phyloP scores from a whole-genome alignment of 192 early-diverging fungal genomes.

The Coemansia sp. region DNA sequence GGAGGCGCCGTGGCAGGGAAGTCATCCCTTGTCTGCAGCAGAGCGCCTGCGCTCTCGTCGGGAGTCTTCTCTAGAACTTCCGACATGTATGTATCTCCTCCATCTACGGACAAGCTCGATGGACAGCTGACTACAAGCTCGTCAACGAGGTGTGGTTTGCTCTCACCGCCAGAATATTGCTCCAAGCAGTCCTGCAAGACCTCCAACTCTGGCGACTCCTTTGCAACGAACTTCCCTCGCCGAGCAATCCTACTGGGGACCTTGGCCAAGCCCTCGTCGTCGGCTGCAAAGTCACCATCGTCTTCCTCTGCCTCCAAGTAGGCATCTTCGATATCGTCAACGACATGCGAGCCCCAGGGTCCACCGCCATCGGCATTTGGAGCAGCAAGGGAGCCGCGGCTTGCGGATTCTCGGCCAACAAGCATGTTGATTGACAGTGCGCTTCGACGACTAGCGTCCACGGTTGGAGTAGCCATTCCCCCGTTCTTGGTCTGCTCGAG shows the following conservation, averaged over 20 bases:
- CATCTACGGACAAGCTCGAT: neutral
- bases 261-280: slow-evolving; percentile 4
- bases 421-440: slow-evolving; percentile 46
- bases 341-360: slow-evolving; percentile 53
- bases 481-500: slow-evolving; percentile 16
- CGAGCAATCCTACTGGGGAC: slow-evolving; percentile 3
- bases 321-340: slow-evolving; percentile 78
- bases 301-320: slow-evolving; percentile 73
- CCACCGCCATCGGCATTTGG: slow-evolving; percentile 2
- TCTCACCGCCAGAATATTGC: slow-evolving; percentile 18
- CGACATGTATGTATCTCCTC: neutral
- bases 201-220: slow-evolving; percentile 32
- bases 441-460: slow-evolving; percentile 34
- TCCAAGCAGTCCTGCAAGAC: slow-evolving; percentile 33
- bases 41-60: slow-evolving; percentile 2
- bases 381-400: neutral
- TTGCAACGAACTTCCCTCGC: neutral
- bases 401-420: slow-evolving; percentile 12
- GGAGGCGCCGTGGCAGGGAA: neutral
- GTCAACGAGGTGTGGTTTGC: neutral
- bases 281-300: slow-evolving; percentile 49
- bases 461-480: slow-evolving; percentile 41
- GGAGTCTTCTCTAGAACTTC: neutral
- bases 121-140: neutral
- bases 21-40: neutral